Evolutionary conservation across 257 asterid genomes (phyloP), one percentile per base, ranked within the genome.

Genomic region (Rauvolfia tetraphylla): DNA sequence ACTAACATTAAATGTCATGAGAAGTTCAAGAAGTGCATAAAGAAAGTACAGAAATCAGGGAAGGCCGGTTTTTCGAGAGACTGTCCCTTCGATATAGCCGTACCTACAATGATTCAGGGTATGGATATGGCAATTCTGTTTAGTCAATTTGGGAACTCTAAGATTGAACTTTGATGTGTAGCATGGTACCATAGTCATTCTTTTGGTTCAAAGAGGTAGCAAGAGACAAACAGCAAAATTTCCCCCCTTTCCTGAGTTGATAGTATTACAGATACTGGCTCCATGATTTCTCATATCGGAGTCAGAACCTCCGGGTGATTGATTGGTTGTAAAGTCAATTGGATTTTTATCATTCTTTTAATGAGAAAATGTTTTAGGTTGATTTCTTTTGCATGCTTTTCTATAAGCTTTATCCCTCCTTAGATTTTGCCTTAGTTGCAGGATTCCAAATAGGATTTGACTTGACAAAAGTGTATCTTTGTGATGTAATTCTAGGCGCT

Each of bases 121-220:
- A 94, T 94, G 98, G 95, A 92, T 81, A 82, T 89, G 87, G 97
- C 96, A 11, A 92, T 94, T 79, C 44, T 92, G 81, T 84, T 92
- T 67, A 92, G 97, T 74, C 95, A 88, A 81, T 84, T 91, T 42
- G 93, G 94, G 22, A 72, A 79, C 85, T 78, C 89, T 18, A 87
- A 79, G 78, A 65, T 71, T 58, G 97, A 92, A 76, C 91, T 94
- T 75, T 93, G 83, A 84, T 72, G 46, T 31, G 46, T 29, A 10
- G 25, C n/a, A 27, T 7, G 58, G 46, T 36, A 39, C 11, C 1
- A 12, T 23, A 71, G 67, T 73, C 62, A 70, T 71, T 59, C 41
- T 59, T 76, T 71, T 25, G 25, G n/a, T 23, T 10, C 3, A 10
- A 18, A 74, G 18, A 46, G 10, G 39, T 12, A 42, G 49, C 41